phyloP scores from a whole-genome alignment of 495 filamentous ascomycete species.

The Penicillium verhagenii region DNA sequence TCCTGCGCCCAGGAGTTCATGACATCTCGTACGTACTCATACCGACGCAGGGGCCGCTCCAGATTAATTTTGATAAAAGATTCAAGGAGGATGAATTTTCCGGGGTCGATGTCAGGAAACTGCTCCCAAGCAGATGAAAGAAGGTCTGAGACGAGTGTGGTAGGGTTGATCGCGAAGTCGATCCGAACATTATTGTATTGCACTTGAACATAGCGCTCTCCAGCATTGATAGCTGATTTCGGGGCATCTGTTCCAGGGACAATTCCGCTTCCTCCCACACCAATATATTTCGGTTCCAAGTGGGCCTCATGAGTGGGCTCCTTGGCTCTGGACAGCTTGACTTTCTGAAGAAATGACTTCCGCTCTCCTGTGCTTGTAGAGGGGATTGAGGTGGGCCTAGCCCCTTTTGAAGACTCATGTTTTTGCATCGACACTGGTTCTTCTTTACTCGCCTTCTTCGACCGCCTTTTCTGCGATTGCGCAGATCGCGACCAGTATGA shows the following conservation, averaged over 20 bases:
- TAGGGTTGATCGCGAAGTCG: constrained; percentile 63
- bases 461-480: constrained; percentile 13
- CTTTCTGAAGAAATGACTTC: constrained; percentile 28
- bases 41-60: constrained; percentile 78
- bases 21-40: constrained; percentile 84
- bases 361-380: constrained; percentile 6
- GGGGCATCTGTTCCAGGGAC: constrained; percentile 76
- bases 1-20: constrained; percentile 91
- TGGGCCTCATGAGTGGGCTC: constrained; percentile 10
- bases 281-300: constrained; percentile 23
- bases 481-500: constrained; percentile 7
- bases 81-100: constrained; percentile 69
- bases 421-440: not conserved
- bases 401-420: not conserved
- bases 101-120: constrained; percentile 58
- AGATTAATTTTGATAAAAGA: constrained; percentile 73
- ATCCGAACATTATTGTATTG: constrained; percentile 62
- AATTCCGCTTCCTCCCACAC: constrained; percentile 43
- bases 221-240: constrained; percentile 78
- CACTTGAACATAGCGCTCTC: constrained; percentile 69
- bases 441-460: not conserved
- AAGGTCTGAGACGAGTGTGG: constrained; percentile 73
- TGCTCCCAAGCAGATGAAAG: constrained; percentile 56
- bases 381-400: not conserved
- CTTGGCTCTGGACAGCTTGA: constrained; percentile 23